Evolutionary conservation across 805 yeast species (phyloP), one percentile per base, ranked within the genome.

Genomic region (Hanseniaspora lachancei): DNA sequence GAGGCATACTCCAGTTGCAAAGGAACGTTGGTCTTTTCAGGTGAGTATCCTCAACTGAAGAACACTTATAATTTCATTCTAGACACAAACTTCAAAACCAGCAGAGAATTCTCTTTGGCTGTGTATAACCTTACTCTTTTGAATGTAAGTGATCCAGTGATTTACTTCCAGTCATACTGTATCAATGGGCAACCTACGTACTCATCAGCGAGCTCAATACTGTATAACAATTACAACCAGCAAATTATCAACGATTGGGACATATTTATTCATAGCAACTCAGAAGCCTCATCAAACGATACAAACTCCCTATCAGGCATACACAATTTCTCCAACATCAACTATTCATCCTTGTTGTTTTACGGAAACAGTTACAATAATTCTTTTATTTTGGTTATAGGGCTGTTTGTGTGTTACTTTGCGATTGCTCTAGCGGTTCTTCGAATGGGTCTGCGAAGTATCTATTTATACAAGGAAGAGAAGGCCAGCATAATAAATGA

Each of bases 181-280:
- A 13, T 3, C 10, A 15, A 32, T 16, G 32, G 47, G 2, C 49
- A 51, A 29, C 55, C 55, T 2, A 16, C 29, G 13, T 42, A 32
- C 24, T 27, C 43, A 7, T n/a, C 55, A 23, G 47, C 36, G 13
- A 27, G 47, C 20, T 15, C 36, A 5, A 36, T 51, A 3, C 36
- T 35, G 5, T 43, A 32, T 35, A n/a, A 32, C 5, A 29, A 35
- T 9, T 51, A 51, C 20, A 51, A 51, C 39, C 13, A 35, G 5
- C 42, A 35, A 2, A 42, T 51, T 15, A 18, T 32, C 24, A 35
- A 43, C n/a, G 55, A 51, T 27, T 51, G 55, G 55, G n/a, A 32
- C 15, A 35, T 21, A 6, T 51, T 51, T 36, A 6, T 51, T 24
- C 13, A 8, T 5, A 15, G 36, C 16, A 32, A 32, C 23, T 20